Evolutionary conservation across 495 filamentous ascomycete genomes (phyloP).

Genomic region (Aspergillus sparsus): DNA sequence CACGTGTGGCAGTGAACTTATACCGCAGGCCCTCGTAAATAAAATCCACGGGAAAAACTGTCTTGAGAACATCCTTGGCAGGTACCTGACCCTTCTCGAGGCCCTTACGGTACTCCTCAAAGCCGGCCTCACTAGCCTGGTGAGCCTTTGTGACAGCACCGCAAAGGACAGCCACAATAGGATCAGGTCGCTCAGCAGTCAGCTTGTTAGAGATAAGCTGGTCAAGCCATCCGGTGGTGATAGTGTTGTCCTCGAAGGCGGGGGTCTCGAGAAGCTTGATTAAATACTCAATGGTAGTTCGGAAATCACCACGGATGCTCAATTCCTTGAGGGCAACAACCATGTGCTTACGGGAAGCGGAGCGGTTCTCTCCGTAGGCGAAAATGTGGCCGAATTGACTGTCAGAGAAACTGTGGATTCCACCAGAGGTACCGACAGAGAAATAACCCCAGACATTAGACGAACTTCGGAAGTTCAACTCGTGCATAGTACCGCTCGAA

Average conservation of each 20-base stretch:
- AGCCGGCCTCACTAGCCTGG: constrained; percentile 82
- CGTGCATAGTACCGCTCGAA: constrained; percentile 97
- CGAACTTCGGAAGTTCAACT: constrained; percentile 97
- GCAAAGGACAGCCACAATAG: constrained; percentile 85
- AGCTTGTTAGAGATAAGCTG: constrained; percentile 97
- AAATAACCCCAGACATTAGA: constrained; percentile 99
- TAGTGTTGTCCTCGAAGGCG: constrained; percentile 98
- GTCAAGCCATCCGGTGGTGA: constrained; percentile 98
- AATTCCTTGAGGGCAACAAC: constrained; percentile 97
- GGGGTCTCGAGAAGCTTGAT: constrained; percentile 99
- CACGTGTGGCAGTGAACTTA: constrained; percentile 97
- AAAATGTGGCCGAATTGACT: constrained; percentile 99
- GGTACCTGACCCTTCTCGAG: constrained; percentile 98
- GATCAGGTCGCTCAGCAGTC: constrained; percentile 93
- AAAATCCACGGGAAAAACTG: constrained; percentile 97
- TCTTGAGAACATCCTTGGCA: constrained; percentile 93
- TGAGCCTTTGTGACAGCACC: constrained; percentile 96
- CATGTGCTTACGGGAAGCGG: constrained; percentile 98
- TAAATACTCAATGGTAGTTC: constrained; percentile 97
- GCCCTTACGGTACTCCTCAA: constrained; percentile 80
- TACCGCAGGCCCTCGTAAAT: constrained; percentile 96
- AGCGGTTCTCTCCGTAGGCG: constrained; percentile 95
- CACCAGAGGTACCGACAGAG: constrained; percentile 93
- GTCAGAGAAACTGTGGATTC: constrained; percentile 99
- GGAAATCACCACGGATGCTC: constrained; percentile 98